Base-by-base conservation (phyloP, 805 yeast species). In the Scheffersomyces spartinae region DNA sequence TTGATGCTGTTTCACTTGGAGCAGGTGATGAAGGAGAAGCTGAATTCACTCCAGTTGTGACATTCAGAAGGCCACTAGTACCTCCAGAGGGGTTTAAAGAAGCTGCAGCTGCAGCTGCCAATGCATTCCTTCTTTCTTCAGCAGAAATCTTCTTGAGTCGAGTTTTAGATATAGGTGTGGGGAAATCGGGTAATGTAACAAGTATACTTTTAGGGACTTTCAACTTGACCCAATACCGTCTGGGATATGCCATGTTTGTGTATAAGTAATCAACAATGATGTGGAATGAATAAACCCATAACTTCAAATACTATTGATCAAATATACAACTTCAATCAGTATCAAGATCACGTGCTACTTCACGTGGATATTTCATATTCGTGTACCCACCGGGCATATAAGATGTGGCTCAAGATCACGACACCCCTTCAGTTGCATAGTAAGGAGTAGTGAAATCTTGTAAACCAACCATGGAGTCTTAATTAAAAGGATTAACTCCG, bases 211-310 rank as follows among this genome's bases (percentile, higher is more conserved):
- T 23, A n/a, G 59, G 54, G 5, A 53, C 40, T 26, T 38, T 42
- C 14, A 60, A 34, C 27, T 49, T 58, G 21, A 49, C 61, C 41
- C 44, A 37, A 31, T 45, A 43, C 33, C 55, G 45, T 31, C 44
- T 55, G 18, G 59, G 45, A 14, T 55, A 43, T 10, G 55, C 53
- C 63, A 56, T 55, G n/a, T n/a, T n/a, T n/a, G n/a, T n/a, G n/a
- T n/a, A n/a, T n/a, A n/a, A n/a, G n/a, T n/a, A n/a, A n/a, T n/a
- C n/a, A n/a, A n/a, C n/a, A n/a, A n/a, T n/a, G n/a, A n/a, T n/a
- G n/a, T n/a, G 17, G 7, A 23, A 20, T 11, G 6, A 23, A 18
- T 15, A 11, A 19, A 17, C 20, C 32, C 24, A n/a, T 7, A 3
- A 14, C 15, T 13, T 13, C 15, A 10, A 15, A n/a, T 8, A 17